Evolutionary conservation across 495 filamentous ascomycete genomes (phyloP).

Genomic region (Aspergillus funiculosus): DNA sequence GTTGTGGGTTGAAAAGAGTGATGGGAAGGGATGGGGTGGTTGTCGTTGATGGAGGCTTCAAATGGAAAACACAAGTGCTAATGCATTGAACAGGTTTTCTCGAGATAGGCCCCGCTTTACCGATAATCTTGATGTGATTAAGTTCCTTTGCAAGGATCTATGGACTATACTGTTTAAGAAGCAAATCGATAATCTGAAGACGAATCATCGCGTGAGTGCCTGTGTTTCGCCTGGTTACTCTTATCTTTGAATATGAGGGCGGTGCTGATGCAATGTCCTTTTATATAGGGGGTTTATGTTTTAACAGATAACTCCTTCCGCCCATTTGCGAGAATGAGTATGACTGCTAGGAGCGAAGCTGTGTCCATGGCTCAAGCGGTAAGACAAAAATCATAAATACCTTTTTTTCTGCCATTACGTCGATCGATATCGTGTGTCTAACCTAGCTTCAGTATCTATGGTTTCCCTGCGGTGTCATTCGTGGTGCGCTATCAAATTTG

Average conservation of each 20-base stretch:
- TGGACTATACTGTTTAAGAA: slow-evolving; percentile 94
- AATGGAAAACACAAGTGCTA: too few relatives aligned
- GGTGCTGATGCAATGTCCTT: neutral
- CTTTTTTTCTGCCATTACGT: neutral
- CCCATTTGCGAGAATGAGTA: slow-evolving; percentile 81
- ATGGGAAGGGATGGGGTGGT: too few relatives aligned
- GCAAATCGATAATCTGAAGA: slow-evolving; percentile 97
- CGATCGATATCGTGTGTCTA: slow-evolving; percentile 7
- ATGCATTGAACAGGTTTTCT: slow-evolving; percentile 64
- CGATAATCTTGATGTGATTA: slow-evolving; percentile 86
- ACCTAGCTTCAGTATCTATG: slow-evolving; percentile 65
- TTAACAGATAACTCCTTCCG: slow-evolving; percentile 91
- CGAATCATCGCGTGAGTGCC: slow-evolving; percentile 76
- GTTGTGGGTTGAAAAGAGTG: too few relatives aligned
- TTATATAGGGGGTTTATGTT: slow-evolving; percentile 84
- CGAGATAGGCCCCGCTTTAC: slow-evolving; percentile 79
- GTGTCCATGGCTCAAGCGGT: slow-evolving; percentile 75
- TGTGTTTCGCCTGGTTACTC: neutral
- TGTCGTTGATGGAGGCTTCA: too few relatives aligned
- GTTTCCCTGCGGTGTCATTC: slow-evolving; percentile 88
- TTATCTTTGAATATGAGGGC: neutral
- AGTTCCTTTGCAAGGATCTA: slow-evolving; percentile 96
- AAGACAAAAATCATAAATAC: slow-evolving; percentile 27
- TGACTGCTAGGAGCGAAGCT: slow-evolving; percentile 63
- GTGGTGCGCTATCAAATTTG: slow-evolving; percentile 81